Evolutionary conservation across 2,329 filamentous ascomycete genomes (phyloP).

Genomic region (Penicillium corylophilum): DNA sequence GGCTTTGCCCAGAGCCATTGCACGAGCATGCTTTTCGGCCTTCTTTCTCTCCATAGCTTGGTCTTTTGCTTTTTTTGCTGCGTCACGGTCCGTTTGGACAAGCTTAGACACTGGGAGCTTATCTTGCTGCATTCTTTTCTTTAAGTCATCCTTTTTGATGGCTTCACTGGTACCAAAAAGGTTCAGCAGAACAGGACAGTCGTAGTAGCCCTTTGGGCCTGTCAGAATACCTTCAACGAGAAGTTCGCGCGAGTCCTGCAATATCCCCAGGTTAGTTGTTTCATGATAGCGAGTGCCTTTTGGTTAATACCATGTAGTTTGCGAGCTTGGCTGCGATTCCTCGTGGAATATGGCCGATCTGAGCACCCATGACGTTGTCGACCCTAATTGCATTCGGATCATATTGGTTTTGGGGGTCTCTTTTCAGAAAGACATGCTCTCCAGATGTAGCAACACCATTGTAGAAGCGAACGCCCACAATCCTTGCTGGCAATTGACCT

Average conservation of each 20-base stretch:
- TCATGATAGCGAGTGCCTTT: background rate
- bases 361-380: conserved; percentile 69
- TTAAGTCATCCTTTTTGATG: conserved; percentile 54
- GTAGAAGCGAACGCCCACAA: conserved; percentile 65
- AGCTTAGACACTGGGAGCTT: conserved; percentile 57
- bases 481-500: conserved; percentile 39
- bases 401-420: conserved; percentile 68
- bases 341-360: conserved; percentile 77
- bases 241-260: conserved; percentile 57
- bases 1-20: conserved; percentile 26
- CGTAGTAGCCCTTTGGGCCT: conserved; percentile 64
- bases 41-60: conserved; percentile 50
- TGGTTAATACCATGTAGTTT: conserved; percentile 61
- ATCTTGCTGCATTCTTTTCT: conserved; percentile 62
- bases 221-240: conserved; percentile 68
- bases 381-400: conserved; percentile 76
- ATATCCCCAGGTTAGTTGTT: background rate
- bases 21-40: conserved; percentile 33
- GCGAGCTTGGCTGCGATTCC: conserved; percentile 69
- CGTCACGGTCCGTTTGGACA: conserved; percentile 57
- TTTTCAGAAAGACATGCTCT: conserved; percentile 61
- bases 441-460: conserved; percentile 60
- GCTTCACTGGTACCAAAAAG: conserved; percentile 68
- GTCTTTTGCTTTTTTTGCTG: conserved; percentile 46
- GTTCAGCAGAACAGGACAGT: conserved; percentile 69